Base-by-base conservation (phyloP, 2,329 filamentous ascomycete genomes). In the Botrytis tulipae region DNA sequence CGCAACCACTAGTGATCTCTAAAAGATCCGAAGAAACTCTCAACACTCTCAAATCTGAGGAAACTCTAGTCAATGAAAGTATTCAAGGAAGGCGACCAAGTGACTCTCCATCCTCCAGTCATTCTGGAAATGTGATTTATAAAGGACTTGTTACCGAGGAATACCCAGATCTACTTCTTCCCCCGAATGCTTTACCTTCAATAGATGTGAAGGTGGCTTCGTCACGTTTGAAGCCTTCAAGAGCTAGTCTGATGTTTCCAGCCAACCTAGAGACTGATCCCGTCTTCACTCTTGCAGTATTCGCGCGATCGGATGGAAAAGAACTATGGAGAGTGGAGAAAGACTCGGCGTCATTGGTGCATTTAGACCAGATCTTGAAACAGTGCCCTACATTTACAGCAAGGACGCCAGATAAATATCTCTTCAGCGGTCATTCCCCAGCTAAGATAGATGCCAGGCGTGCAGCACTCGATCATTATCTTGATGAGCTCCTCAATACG, bases 251-350 rank as follows among this genome's bases (percentile, higher is more conserved):
- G 77, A 85, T 97, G 79, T 93, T 91, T 2, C 85, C 94, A 18
- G 95, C 90, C 69, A 91, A 93, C 75, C 85, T 92, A 32, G 95
- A 98, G 73, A 95, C 97, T 80, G 95, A 98, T 78, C 94, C 95
- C 0, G 95, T 98, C 0, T 98, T 98, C 79, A 97, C 94, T 0
- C 85, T 99, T 71, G 95, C 94, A 29, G 85, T 99, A 51, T 92
- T 94, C 78, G 92, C 92, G 16, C 90, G 95, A 72, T 91, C 90
- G 0, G 90, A 94, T 75, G 85, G 88, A 4, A 88, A 87, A 72
- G 95, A 98, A 81, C 85, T 99, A 18, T 98, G 96, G 95, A 90
- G 95, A 44, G 90, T 97, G 10, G 96, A 99, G 83, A 99, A 99
- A 82, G 94, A 97, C 75, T 92, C 93, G 5, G 85, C 88, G 22